These are phyloP conservation scores for Nephelium lappaceum DNA, from an alignment of 345 rosid genomes.

Conservation along the genomic window DNA sequence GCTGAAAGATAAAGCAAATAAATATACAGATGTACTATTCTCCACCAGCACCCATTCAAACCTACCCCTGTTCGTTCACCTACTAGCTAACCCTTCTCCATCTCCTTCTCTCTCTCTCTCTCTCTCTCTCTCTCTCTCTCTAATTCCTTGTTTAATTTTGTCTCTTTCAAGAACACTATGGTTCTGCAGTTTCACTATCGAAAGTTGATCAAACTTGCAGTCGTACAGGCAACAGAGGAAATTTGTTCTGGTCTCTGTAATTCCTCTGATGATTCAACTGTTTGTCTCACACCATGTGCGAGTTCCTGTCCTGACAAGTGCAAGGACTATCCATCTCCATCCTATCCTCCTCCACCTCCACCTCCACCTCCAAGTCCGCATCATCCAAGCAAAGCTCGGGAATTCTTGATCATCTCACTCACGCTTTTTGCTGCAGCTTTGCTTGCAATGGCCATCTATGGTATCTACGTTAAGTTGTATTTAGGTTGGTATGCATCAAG, in stretches of 20 bases:
- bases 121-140: not conserved
- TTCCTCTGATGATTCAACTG: not conserved
- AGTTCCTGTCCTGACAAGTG: constrained; percentile 33
- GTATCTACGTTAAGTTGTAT: constrained; percentile 33
- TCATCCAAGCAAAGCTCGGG: constrained; percentile 16
- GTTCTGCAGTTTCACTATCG: constrained; percentile 17
- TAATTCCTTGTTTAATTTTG: not conserved
- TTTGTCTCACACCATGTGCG: constrained; percentile 7
- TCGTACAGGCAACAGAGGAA: not conserved
- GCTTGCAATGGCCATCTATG: constrained; percentile 31
- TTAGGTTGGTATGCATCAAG: not conserved
- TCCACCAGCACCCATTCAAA: not conserved
- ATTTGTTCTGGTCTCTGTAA: not conserved
- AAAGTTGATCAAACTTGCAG: constrained; percentile 8
- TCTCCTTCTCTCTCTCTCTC: not conserved
- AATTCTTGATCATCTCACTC: constrained; percentile 31
- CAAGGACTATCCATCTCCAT: not conserved
- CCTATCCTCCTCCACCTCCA: not conserved
- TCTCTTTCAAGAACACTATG: constrained; percentile 9
- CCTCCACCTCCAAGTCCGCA: constrained; percentile 21
- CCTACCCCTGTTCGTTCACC: not conserved
- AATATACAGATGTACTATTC: too few relatives aligned
- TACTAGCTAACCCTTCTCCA: not conserved
- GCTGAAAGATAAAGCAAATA: not conserved
- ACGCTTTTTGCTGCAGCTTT: constrained; percentile 33